Conservation (phyloP, 2,329 filamentous ascomycete genomes). For the Fusarium anthophilum region DNA sequence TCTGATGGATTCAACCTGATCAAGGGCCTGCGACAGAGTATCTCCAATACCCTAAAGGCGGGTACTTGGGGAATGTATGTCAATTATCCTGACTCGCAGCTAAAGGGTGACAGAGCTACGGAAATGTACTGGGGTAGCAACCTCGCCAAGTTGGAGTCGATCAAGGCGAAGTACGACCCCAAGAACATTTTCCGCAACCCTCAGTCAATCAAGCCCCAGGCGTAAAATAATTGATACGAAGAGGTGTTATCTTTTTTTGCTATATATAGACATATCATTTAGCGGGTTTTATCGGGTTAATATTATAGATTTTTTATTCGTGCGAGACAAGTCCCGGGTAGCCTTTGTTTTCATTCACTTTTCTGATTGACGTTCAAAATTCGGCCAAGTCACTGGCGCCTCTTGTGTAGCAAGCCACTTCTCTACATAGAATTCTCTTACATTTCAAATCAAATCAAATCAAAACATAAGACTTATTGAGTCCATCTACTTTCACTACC, state of each 20-base stretch:
- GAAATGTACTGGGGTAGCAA: slow-evolving; percentile 51
- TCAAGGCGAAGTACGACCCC: slow-evolving; percentile 51
- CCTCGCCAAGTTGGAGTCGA: slow-evolving; percentile 44
- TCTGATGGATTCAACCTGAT: slow-evolving; percentile 48
- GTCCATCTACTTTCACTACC: fast-evolving
- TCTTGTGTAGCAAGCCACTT: fast-evolving
- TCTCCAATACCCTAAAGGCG: slow-evolving; percentile 41
- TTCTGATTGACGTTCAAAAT: fast-evolving
- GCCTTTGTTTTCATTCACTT: fast-evolving
- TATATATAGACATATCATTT: not conserved
- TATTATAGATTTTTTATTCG: not conserved
- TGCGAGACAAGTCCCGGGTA: not conserved
- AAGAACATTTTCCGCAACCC: slow-evolving; percentile 52
- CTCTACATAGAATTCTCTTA: fast-evolving
- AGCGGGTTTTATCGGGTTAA: not conserved
- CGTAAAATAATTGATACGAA: not conserved
- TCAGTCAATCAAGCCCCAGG: slow-evolving; percentile 42
- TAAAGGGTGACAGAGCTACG: slow-evolving; percentile 48
- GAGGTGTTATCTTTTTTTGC: not conserved
- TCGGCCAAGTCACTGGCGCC: fast-evolving
- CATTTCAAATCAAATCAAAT: fast-evolving
- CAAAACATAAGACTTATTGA: too few species aligned
- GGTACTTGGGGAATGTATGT: slow-evolving; percentile 53
- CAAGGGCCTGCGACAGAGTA: slow-evolving; percentile 46
- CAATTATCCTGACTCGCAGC: slow-evolving; percentile 53